These are phyloP conservation scores for Gastrodia elata DNA, from an alignment of 106 monocot species.

Conservation along the genomic window DNA sequence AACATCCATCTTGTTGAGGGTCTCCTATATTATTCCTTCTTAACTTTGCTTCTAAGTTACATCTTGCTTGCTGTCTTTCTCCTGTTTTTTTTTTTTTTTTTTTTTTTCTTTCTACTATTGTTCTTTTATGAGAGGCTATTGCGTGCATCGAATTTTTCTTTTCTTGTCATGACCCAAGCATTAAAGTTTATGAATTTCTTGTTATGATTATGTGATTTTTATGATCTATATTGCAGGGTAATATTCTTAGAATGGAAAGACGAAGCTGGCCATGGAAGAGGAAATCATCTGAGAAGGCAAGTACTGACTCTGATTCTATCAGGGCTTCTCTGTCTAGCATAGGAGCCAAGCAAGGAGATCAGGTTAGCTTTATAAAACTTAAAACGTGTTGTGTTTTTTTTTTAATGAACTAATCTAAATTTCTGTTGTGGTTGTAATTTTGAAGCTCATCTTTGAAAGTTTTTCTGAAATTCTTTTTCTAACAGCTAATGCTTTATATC, in stretches of 20 bases:
- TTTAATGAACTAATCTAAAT: too few species aligned
- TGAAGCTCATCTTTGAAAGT: not conserved
- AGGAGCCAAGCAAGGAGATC: slow-evolving; percentile 2
- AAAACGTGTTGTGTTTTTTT: not conserved
- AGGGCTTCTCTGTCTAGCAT: not conserved
- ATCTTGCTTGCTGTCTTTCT: not conserved
- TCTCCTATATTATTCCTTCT: not conserved
- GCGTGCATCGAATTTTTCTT: not conserved
- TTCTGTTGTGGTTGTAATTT: too few species aligned
- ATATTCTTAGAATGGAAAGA: slow-evolving; percentile 3
- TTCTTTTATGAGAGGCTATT: not conserved
- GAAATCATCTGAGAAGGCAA: slow-evolving; percentile 12
- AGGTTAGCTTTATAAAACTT: not conserved
- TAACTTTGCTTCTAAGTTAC: not conserved
- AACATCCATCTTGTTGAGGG: not conserved
- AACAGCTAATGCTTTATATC: not conserved
- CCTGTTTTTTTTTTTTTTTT: not conserved
- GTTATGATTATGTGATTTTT: not conserved
- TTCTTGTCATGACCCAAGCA: not conserved
- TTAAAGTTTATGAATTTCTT: not conserved
- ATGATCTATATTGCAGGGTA: not conserved
- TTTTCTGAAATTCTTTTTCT: not conserved
- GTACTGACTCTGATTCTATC: not conserved
- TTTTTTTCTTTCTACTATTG: not conserved
- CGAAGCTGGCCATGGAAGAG: slow-evolving; percentile 12